These are phyloP conservation scores for Sporothrix luriei DNA, from an alignment of 2,329 filamentous ascomycete genomes.

Conservation along the genomic window DNA sequence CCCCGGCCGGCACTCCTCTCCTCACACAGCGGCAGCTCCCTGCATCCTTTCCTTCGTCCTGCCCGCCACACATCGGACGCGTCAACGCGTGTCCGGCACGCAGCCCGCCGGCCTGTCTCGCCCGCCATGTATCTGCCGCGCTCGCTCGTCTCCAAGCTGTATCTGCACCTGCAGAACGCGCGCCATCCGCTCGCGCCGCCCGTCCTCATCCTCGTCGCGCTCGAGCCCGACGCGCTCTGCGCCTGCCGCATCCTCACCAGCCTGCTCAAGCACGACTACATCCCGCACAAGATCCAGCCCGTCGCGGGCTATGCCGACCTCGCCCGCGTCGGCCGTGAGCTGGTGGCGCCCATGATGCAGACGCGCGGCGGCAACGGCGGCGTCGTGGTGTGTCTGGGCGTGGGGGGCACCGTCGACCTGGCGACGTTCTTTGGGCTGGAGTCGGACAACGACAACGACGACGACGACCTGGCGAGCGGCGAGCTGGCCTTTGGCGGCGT, in stretches of 20 bases:
- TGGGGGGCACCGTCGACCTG: constrained; percentile 88
- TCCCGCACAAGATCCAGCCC: constrained; percentile 95
- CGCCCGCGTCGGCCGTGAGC: constrained; percentile 72
- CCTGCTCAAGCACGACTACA: constrained; percentile 95
- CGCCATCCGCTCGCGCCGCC: constrained; percentile 89
- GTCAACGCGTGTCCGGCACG: constrained; percentile 31
- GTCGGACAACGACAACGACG: constrained; percentile 65
- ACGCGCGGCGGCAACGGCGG: constrained; percentile 82
- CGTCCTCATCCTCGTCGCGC: constrained; percentile 85
- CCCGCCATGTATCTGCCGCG: constrained; percentile 88
- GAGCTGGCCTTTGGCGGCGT: constrained; percentile 70
- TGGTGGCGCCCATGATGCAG: constrained; percentile 84
- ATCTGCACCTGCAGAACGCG: constrained; percentile 81
- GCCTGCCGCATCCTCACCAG: constrained; percentile 91
- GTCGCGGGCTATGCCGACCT: constrained; percentile 92
- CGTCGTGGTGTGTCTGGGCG: constrained; percentile 87
- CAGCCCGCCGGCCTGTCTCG: constrained; percentile 29
- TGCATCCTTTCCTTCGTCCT: neutral
- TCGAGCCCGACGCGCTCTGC: constrained; percentile 94
- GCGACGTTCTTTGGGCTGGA: constrained; percentile 77
- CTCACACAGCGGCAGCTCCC: constrained; percentile 10
- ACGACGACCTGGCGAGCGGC: neutral
- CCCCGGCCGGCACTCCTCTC: constrained; percentile 2
- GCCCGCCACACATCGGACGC: constrained; percentile 38
- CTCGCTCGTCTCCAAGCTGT: constrained; percentile 83